These are phyloP conservation scores for Lactarius sanguifluus DNA, from an alignment of 768 basidiomycete genomes.

Conservation along the genomic window DNA sequence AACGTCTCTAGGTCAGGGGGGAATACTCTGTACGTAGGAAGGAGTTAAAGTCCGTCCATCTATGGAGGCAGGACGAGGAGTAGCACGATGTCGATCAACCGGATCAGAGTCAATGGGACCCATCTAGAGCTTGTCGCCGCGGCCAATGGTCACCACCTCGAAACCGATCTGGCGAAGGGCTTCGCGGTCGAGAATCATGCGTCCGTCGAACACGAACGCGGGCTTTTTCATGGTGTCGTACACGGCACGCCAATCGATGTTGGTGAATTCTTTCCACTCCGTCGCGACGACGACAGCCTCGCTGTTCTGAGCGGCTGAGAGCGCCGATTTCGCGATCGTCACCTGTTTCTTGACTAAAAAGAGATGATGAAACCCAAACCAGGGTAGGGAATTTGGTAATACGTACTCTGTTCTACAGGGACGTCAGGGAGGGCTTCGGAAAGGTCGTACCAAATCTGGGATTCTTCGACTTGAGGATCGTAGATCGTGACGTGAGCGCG, in stretches of 20 bases:
- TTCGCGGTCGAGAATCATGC: constrained; percentile 80
- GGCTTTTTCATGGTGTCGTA: constrained; percentile 94
- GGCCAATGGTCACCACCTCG: constrained; percentile 69
- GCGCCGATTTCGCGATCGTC: constrained; percentile 68
- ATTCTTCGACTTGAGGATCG: constrained; percentile 83
- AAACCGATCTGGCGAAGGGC: constrained; percentile 86
- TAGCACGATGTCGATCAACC: background rate
- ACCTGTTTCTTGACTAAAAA: constrained; percentile 83
- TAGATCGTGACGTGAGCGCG: constrained; percentile 84
- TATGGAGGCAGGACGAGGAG: background rate
- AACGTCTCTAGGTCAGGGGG: background rate
- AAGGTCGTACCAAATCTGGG: constrained; percentile 87
- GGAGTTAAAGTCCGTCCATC: background rate
- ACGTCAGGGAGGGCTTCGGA: constrained; percentile 63
- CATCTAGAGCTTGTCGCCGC: constrained; percentile 44
- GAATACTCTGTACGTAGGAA: constrained; percentile 3
- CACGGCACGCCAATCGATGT: constrained; percentile 86
- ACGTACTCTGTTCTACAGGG: constrained; percentile 66
- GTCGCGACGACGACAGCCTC: constrained; percentile 97
- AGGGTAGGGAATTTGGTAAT: constrained; percentile 10
- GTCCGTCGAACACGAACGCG: constrained; percentile 96
- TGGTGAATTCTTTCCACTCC: constrained; percentile 96
- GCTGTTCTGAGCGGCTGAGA: constrained; percentile 84
- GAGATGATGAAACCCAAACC: constrained; percentile 9
- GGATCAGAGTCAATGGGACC: background rate